A percentile compares a stretch with the other conserved stretches of the same genome.
Evolutionary conservation across 208 protist genomes (phyloP).

Genomic region (Trypanosoma congolense): DNA sequence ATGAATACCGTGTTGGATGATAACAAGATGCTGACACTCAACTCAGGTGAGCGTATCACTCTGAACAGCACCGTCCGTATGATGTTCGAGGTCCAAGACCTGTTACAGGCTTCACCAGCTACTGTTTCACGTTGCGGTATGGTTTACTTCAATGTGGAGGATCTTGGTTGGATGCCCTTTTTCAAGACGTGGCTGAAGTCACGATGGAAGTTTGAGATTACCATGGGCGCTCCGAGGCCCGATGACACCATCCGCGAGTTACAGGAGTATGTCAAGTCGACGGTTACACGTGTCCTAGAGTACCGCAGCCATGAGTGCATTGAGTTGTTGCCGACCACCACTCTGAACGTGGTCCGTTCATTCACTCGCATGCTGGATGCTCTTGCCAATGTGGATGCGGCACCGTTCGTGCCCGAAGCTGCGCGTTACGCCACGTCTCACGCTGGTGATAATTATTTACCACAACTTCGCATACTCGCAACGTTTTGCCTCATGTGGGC

Average conservation of each 20-base stretch:
- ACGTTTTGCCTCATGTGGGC: conserved; percentile 96
- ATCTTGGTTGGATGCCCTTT: conserved; percentile 94
- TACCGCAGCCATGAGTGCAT: conserved; percentile 79
- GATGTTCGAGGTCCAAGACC: conserved; percentile 98
- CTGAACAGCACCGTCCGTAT: conserved; percentile 94
- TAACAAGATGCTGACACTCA: conserved; percentile 98
- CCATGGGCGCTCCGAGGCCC: conserved; percentile 88
- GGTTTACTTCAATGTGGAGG: conserved; percentile 95
- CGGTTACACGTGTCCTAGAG: conserved; percentile 68
- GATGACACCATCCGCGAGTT: conserved; percentile 84
- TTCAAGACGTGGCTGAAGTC: conserved; percentile 92
- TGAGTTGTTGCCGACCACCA: conserved; percentile 88
- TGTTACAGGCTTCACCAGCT: conserved; percentile 96
- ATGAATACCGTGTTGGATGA: conserved; percentile 99
- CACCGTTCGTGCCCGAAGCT: conserved; percentile 56
- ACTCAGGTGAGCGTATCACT: conserved; percentile 97
- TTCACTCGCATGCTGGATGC: conserved; percentile 95
- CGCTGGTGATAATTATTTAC: conserved; percentile 85
- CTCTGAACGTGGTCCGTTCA: conserved; percentile 86
- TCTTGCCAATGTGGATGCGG: conserved; percentile 84
- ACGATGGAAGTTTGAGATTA: conserved; percentile 76
- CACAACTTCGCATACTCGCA: conserved; percentile 93
- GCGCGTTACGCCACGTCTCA: conserved; percentile 68
- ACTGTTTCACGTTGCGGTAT: conserved; percentile 98
- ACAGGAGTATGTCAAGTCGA: conserved; percentile 80